Percentiles rank a stretch among this genome's conserved stretches.
These are phyloP conservation scores for Podaxis sp. DNA, from an alignment of 768 basidiomycete species.

Conservation along the genomic window DNA sequence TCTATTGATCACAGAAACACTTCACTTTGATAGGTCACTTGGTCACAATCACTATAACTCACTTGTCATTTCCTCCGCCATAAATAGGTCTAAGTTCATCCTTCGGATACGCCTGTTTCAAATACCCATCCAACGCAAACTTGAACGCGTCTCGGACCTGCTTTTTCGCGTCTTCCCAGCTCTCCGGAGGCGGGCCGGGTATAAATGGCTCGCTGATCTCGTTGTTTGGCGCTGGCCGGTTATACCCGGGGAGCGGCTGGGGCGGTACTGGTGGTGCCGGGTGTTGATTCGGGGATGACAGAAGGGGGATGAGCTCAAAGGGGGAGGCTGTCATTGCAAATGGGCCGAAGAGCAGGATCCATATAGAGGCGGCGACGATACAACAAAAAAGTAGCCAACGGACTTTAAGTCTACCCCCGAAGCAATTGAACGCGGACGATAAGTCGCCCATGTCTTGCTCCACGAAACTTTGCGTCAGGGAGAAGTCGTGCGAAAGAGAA, in stretches of 20 bases:
- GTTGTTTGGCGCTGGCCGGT: background rate
- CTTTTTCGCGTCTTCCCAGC: constrained; percentile 41
- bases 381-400: background rate
- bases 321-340: background rate
- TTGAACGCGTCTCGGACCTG: constrained; percentile 51
- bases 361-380: background rate
- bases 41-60: constrained; percentile 16
- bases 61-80: constrained; percentile 50
- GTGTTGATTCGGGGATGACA: background rate
- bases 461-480: background rate
- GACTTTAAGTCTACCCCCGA: background rate
- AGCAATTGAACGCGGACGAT: background rate
- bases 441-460: background rate
- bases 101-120: constrained; percentile 42
- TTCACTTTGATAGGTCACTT: background rate
- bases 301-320: background rate
- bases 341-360: background rate
- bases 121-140: constrained; percentile 58
- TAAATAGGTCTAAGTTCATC: constrained; percentile 53
- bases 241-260: background rate
- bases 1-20: constrained; percentile 18
- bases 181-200: constrained; percentile 13
- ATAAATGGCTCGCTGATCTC: background rate
- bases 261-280: background rate
- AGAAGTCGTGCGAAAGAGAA: background rate